phyloP scores from a whole-genome alignment of 805 yeast species.

The Barnettozyma sp. region DNA sequence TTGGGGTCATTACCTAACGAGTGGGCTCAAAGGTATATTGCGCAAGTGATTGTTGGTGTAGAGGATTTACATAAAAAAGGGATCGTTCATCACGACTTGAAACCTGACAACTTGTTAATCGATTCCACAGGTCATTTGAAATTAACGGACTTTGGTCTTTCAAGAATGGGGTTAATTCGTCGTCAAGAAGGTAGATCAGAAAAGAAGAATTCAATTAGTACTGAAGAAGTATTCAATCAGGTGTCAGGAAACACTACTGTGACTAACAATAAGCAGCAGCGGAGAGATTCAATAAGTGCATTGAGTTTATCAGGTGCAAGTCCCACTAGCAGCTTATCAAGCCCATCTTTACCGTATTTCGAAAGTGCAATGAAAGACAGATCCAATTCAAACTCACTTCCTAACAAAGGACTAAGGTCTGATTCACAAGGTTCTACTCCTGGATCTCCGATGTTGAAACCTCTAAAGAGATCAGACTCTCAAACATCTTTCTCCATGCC shows the following conservation, averaged over 20 bases:
- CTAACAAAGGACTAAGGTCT: slow-evolving; percentile 11
- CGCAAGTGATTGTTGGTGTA: slow-evolving; percentile 87
- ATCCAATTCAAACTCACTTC: slow-evolving; percentile 10
- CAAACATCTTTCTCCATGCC: slow-evolving; percentile 51
- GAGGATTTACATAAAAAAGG: slow-evolving; percentile 84
- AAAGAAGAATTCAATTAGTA: slow-evolving; percentile 9
- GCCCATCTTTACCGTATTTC: slow-evolving; percentile 27
- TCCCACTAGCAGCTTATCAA: slow-evolving; percentile 18
- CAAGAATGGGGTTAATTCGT: slow-evolving; percentile 80
- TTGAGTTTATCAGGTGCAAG: slow-evolving; percentile 15
- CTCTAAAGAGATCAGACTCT: slow-evolving; percentile 43
- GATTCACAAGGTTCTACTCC: slow-evolving; percentile 14
- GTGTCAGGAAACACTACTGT: slow-evolving; percentile 7
- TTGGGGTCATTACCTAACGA: slow-evolving; percentile 78
- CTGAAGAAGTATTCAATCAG: slow-evolving; percentile 21
- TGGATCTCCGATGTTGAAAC: slow-evolving; percentile 44
- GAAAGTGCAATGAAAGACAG: slow-evolving; percentile 21
- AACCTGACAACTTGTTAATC: slow-evolving; percentile 88
- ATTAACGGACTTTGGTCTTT: slow-evolving; percentile 90
- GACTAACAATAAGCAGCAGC: slow-evolving; percentile 6
- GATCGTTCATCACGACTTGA: slow-evolving; percentile 89
- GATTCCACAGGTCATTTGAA: slow-evolving; percentile 86
- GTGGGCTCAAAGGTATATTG: slow-evolving; percentile 81
- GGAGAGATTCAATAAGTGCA: slow-evolving; percentile 21
- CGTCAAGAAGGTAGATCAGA: slow-evolving; percentile 48